phyloP scores from a whole-genome alignment of 2,329 filamentous ascomycete genomes.

The Claviceps arundinis region DNA sequence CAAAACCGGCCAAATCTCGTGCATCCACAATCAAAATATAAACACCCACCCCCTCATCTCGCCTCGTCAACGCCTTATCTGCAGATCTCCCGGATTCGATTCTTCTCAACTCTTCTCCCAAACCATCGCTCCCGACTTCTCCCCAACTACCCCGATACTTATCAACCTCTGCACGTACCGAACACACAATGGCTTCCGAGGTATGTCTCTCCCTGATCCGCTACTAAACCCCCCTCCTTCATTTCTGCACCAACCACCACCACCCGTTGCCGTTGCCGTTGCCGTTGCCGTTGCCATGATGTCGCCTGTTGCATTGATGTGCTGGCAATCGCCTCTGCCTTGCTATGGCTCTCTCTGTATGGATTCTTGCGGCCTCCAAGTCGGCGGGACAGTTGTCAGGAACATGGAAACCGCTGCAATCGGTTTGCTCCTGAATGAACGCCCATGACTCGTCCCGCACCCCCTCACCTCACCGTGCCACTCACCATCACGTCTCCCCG shows the following conservation, averaged over 20 bases:
- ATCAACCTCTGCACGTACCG: background rate
- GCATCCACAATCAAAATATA: conserved; percentile 19
- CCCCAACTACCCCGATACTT: background rate
- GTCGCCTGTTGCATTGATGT: background rate
- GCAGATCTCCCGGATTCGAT: conserved; percentile 9
- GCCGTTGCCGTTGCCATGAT: background rate
- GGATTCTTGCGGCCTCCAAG: background rate
- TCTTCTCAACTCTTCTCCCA: conserved; percentile 11
- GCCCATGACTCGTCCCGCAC: background rate
- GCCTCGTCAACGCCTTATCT: conserved; percentile 12
- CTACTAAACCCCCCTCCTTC: conserved; percentile 4
- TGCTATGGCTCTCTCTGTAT: background rate
- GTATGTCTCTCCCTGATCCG: conserved; percentile 12
- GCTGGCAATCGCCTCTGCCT: background rate
- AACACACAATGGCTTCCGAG: conserved; percentile 20
- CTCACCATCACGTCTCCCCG: background rate
- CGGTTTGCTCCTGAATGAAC: background rate
- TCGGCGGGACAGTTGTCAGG: background rate
- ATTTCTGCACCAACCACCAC: conserved; percentile 3
- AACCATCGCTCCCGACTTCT: conserved; percentile 10
- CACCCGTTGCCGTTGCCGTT: background rate
- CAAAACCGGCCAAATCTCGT: conserved; percentile 6
- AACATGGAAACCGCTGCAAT: background rate
- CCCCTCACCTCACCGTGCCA: conserved; percentile 5
- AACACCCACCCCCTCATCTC: conserved; percentile 17